Percentiles rank a stretch among this genome's conserved stretches.
Conservation (phyloP, 106 monocot species). For the Platanthera zijinensis region DNA sequence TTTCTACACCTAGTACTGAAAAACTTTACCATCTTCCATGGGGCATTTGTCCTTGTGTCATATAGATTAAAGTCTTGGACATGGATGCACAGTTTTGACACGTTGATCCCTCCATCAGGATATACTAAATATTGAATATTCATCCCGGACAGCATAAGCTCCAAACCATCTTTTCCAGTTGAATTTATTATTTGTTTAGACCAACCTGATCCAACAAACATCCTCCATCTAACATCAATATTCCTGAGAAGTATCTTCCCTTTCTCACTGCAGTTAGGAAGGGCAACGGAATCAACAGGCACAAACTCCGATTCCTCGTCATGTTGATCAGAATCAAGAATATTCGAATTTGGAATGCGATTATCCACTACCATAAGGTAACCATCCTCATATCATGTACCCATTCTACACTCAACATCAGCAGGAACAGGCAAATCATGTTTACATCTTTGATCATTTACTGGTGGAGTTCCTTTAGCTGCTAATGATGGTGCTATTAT, state of each 20-base stretch:
- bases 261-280: conserved; percentile 34
- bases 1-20: too few relatives aligned
- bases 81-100: conserved; percentile 58
- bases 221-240: conserved; percentile 69
- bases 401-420: conserved; percentile 31
- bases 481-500: conserved; percentile 21
- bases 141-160: conserved; percentile 52
- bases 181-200: conserved; percentile 22
- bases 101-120: conserved; percentile 59
- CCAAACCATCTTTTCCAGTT: conserved; percentile 60
- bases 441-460: conserved; percentile 4
- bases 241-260: conserved; percentile 60
- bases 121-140: conserved; percentile 53
- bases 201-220: conserved; percentile 81
- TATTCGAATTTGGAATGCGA: conserved; percentile 38
- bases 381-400: conserved; percentile 59
- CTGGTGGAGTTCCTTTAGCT: conserved; percentile 6
- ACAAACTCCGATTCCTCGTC: conserved; percentile 10
- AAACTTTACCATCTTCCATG: conserved; percentile 81
- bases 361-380: conserved; percentile 56
- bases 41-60: conserved; percentile 75
- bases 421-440: conserved; percentile 11
- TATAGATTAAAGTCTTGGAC: conserved; percentile 59
- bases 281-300: conserved; percentile 16
- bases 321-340: conserved; percentile 11